Evolutionary conservation across 2,329 filamentous ascomycete genomes (phyloP).

Genomic region (Aspergillus quadrilineatus): DNA sequence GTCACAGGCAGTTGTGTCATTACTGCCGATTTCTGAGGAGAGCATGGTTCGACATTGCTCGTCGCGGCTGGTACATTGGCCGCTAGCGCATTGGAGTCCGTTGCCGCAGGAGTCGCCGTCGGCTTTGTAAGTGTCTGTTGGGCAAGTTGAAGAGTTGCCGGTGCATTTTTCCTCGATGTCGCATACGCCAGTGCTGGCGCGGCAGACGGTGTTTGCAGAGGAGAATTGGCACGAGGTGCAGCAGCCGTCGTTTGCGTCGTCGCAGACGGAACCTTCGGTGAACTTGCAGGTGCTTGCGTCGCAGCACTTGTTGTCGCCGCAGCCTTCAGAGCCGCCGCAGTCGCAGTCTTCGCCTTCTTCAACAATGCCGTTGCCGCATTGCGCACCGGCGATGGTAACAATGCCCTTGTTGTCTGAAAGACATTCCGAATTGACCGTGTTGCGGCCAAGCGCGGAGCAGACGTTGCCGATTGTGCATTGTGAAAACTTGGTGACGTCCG

Average conservation of each 20-base stretch:
- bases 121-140: constrained; percentile 64
- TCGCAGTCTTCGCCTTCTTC: constrained; percentile 94
- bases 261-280: constrained; percentile 70
- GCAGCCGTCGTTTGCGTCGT: constrained; percentile 53
- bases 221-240: constrained; percentile 46
- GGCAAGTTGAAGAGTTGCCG: constrained; percentile 71
- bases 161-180: constrained; percentile 83
- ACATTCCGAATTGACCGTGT: constrained; percentile 73
- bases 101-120: constrained; percentile 71
- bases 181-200: constrained; percentile 73
- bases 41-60: constrained; percentile 84
- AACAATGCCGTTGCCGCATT: constrained; percentile 96
- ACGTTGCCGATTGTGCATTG: constrained; percentile 90
- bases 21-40: constrained; percentile 69
- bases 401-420: constrained; percentile 84
- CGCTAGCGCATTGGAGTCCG: constrained; percentile 76
- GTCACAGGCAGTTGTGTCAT: constrained; percentile 78
- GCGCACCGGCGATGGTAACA: constrained; percentile 73
- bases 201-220: constrained; percentile 70
- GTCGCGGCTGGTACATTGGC: constrained; percentile 91
- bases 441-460: constrained; percentile 77
- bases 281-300: constrained; percentile 85
- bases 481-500: constrained; percentile 75
- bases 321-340: constrained; percentile 75
- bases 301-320: constrained; percentile 77